Evolutionary conservation across 192 early-diverging fungal genomes (phyloP), one percentile per base, ranked within the genome.

Genomic region (Backusella macrospora): DNA sequence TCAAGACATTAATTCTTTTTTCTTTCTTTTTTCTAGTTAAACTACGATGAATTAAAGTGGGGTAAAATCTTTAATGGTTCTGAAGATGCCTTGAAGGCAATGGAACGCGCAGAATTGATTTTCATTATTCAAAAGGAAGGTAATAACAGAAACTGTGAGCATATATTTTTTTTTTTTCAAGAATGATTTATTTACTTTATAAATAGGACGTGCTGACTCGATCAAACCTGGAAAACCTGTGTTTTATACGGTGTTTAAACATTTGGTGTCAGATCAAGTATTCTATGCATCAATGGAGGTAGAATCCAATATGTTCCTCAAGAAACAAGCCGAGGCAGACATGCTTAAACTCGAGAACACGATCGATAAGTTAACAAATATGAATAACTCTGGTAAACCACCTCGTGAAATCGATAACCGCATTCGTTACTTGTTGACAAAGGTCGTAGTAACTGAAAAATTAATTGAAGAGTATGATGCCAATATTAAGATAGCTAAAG

Each of bases 101-200:
- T 99, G 91, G 96, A 98, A 76, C 89, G 93, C 42, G 92, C 93
- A 14, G 95, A 96, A 71, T 84, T 99, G 39, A 96, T 99, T 63
- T 86, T 82, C 5, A 86, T 98, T 70, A 73, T 76, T 6, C 90
- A 96, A 62, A 78, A 92, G 48, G 87, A 96, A 81, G 92, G 88
- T 90, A 82, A 74, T 45, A 42, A 42, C 29, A 34, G 29, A 46
- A 46, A 9, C n/a, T 18, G 9, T 21, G n/a, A 18, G 18, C 37
- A 12, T 55, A 2, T n/a, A 26, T 66, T 66, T 44, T n/a, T 8
- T 2, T n/a, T n/a, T n/a, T n/a, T n/a, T n/a, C n/a, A n/a, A n/a
- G 21, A 55, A n/a, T 62, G 14, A 1, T 52, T 8, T 23, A 52
- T 52, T 52, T 9, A 23, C 10, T 18, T 52, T 59, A 59, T 59